phyloP scores from a whole-genome alignment of 1,284 basidiomycete species.

The Moniliophthora roreri region DNA sequence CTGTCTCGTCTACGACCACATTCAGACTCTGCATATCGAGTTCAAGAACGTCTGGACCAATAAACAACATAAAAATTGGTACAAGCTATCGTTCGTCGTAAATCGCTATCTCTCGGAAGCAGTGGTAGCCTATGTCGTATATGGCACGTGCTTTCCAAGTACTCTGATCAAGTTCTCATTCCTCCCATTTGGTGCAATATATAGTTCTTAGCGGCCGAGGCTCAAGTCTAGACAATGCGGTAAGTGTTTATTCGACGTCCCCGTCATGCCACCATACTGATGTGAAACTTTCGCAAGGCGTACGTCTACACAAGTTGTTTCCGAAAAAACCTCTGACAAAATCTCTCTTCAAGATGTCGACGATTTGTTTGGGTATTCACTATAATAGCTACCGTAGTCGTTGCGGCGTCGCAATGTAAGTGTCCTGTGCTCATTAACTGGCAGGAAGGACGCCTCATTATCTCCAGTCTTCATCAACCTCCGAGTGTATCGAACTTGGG shows the following conservation, averaged over 20 bases:
- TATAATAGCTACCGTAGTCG: not conserved
- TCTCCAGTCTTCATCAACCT: not conserved
- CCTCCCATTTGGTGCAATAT: not conserved
- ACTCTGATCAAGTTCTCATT: not conserved
- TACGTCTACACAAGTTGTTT: no score
- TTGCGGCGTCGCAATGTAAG: not conserved
- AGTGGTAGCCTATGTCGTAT: not conserved
- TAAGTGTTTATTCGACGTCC: not conserved
- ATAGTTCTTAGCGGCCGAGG: not conserved
- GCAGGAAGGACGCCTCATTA: not conserved
- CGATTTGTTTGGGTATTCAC: conserved; percentile 2
- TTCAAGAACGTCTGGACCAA: not conserved
- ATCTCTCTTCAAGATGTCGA: not conserved
- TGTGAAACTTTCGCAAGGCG: no score
- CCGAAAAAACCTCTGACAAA: not conserved
- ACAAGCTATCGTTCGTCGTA: not conserved
- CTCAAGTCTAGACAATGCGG: not conserved
- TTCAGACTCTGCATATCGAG: not conserved
- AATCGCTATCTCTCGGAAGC: conserved; percentile 1
- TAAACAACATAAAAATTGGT: not conserved
- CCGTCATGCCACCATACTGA: no score
- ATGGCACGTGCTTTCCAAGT: not conserved
- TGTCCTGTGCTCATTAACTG: not conserved
- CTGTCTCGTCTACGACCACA: not conserved
- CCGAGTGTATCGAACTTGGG: not conserved